Evolutionary conservation across 768 basidiomycete genomes (phyloP).

Genomic region (Dacryopinax spathularia): DNA sequence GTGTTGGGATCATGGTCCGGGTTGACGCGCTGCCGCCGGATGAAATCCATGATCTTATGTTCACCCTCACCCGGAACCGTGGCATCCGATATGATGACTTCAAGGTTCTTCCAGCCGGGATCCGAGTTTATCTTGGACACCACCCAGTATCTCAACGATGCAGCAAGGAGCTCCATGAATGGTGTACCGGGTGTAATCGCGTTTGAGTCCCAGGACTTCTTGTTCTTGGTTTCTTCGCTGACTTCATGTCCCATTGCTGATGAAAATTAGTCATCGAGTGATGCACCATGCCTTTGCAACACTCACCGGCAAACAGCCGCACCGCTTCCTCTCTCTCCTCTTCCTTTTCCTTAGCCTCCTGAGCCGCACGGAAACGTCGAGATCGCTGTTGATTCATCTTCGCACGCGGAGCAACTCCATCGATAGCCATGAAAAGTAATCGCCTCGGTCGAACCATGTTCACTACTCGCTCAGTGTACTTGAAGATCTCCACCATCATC

Average conservation of each 20-base stretch:
- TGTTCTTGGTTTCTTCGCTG: conserved; percentile 63
- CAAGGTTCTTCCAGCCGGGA: conserved; percentile 87
- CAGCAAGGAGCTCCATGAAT: conserved; percentile 87
- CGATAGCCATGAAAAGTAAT: conserved; percentile 95
- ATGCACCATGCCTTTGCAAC: not conserved
- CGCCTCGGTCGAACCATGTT: conserved; percentile 94
- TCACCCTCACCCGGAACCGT: conserved; percentile 97
- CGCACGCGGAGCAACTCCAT: conserved; percentile 93
- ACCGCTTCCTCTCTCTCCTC: conserved; percentile 72
- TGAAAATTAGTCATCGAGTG: not conserved
- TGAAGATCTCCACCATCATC: conserved; percentile 98
- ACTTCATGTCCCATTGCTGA: conserved; percentile 81
- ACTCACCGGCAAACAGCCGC: conserved; percentile 67
- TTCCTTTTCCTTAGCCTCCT: conserved; percentile 90
- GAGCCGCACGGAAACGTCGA: conserved; percentile 84
- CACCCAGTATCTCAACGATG: conserved; percentile 89
- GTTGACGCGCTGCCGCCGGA: conserved; percentile 76
- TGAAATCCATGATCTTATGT: conserved; percentile 99
- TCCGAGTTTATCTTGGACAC: conserved; percentile 88
- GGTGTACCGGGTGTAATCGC: conserved; percentile 94
- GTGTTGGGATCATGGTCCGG: conserved; percentile 91
- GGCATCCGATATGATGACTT: conserved; percentile 94
- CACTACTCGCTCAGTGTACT: conserved; percentile 91
- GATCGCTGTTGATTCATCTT: conserved; percentile 99
- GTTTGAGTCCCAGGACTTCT: conserved; percentile 91